phyloP scores from a whole-genome alignment of 805 yeast species.

The Maudiozyma turicensis region DNA sequence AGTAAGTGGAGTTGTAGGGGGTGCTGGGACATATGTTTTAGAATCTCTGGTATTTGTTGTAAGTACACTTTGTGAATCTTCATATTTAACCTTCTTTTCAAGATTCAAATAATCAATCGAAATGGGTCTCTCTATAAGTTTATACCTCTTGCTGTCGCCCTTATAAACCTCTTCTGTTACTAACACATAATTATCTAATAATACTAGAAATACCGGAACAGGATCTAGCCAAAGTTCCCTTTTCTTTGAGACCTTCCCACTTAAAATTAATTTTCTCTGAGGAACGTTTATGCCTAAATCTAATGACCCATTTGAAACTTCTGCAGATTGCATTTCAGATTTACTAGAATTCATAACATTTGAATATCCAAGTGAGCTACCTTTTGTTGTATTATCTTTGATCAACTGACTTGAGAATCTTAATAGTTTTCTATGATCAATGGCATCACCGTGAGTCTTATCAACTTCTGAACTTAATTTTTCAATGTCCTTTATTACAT shows the following conservation, averaged over 20 bases:
- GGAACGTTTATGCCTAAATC: slow-evolving; percentile 43
- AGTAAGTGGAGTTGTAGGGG: slow-evolving; percentile 12
- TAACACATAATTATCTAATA: slow-evolving; percentile 62
- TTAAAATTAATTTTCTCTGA: slow-evolving; percentile 44
- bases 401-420: slow-evolving; percentile 35
- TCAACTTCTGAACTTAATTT: slow-evolving; percentile 51
- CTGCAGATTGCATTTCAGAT: not conserved
- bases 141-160: slow-evolving; percentile 28
- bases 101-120: slow-evolving; percentile 50
- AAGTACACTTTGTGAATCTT: slow-evolving; percentile 4
- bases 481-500: slow-evolving; percentile 47
- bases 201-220: slow-evolving; percentile 39
- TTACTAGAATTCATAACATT: slow-evolving; percentile 9
- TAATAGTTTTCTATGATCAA: slow-evolving; percentile 45
- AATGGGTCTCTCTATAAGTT: slow-evolving; percentile 48
- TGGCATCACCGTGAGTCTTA: slow-evolving; percentile 50
- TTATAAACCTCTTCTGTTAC: slow-evolving; percentile 49
- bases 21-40: not conserved
- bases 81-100: slow-evolving; percentile 33
- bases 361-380: slow-evolving; percentile 20
- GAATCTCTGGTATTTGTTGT: slow-evolving; percentile 7
- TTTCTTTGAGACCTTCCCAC: slow-evolving; percentile 51
- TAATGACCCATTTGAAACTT: slow-evolving; percentile 13
- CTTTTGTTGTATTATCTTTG: slow-evolving; percentile 13
- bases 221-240: slow-evolving; percentile 59